These are phyloP conservation scores for Pistacia integerrima DNA, from an alignment of 345 rosid genomes.

Conservation along the genomic window DNA sequence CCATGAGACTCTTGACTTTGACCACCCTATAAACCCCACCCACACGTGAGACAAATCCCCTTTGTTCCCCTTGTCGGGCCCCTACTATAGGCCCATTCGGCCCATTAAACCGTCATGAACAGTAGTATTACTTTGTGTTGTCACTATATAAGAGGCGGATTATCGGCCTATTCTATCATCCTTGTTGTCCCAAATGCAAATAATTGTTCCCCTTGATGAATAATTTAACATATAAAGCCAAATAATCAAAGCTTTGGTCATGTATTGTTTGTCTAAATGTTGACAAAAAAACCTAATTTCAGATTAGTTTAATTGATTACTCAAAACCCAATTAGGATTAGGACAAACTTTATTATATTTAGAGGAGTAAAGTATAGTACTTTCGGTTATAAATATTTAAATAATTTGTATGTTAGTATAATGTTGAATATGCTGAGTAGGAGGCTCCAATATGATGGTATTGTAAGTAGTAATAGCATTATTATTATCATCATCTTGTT, in stretches of 20 bases:
- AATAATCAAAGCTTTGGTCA: not conserved
- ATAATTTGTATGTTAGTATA: too few relatives aligned
- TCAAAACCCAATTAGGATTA: too few relatives aligned
- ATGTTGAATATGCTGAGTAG: too few relatives aligned
- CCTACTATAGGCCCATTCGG: conserved; percentile 14
- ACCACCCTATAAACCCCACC: conserved; percentile 34
- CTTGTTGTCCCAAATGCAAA: not conserved
- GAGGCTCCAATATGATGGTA: too few relatives aligned
- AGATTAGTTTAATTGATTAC: too few relatives aligned
- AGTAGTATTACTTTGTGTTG: not conserved
- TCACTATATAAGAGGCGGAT: not conserved
- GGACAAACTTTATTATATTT: too few relatives aligned
- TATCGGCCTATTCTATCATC: not conserved
- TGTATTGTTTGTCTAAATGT: not conserved
- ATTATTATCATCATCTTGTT: not conserved
- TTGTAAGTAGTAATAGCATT: not conserved
- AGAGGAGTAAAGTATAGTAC: too few relatives aligned
- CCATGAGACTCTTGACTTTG: conserved; percentile 25
- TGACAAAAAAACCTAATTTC: conserved; percentile 2
- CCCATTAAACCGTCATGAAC: conserved; percentile 17
- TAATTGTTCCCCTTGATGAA: not conserved
- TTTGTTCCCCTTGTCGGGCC: conserved; percentile 27
- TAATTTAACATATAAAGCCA: not conserved
- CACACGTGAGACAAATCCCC: conserved; percentile 49
- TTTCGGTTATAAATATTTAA: too few relatives aligned